Percentiles rank a stretch among this genome's conserved stretches.
Evolutionary conservation across 2,329 filamentous ascomycete species (phyloP).

Genomic region (Botryotinia calthae): DNA sequence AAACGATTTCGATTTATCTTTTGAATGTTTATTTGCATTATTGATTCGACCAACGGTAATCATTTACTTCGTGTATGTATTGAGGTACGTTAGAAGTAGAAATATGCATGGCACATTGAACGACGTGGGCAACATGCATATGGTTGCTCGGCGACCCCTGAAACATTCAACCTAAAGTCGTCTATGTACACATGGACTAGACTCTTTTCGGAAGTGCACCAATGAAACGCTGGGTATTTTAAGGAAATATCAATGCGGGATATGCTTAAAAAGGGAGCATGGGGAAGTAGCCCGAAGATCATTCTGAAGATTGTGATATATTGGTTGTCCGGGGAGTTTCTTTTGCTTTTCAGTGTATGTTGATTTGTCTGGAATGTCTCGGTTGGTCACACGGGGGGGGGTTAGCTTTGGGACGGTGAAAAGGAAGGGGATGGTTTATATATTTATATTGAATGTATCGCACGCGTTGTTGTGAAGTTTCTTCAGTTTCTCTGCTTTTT

Average conservation of each 20-base stretch:
- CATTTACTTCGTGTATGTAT: background rate
- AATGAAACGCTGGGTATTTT: background rate
- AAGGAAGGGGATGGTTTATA: background rate
- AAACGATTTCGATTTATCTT: background rate
- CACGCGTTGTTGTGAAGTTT: background rate
- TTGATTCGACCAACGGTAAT: background rate
- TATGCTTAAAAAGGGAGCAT: background rate
- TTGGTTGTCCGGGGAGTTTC: conserved; percentile 1
- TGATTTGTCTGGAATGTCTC: conserved; percentile 4
- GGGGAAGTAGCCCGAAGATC: background rate
- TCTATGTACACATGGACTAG: conserved; percentile 4
- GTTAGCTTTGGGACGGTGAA: conserved; percentile 1
- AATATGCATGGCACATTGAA: background rate
- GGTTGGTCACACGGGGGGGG: background rate
- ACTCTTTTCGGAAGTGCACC: background rate
- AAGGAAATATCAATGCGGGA: background rate
- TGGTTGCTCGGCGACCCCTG: conserved; percentile 12
- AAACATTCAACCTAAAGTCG: background rate
- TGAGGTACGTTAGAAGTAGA: background rate
- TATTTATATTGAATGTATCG: background rate
- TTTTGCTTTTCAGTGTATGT: background rate
- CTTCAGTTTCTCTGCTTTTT: conserved; percentile 6
- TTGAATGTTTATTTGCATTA: background rate
- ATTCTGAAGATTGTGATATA: conserved; percentile 4
- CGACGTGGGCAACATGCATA: background rate